These are phyloP conservation scores for Tetrahymena thermophila DNA, from an alignment of 73 alveolate genomes.

Conservation along the genomic window DNA sequence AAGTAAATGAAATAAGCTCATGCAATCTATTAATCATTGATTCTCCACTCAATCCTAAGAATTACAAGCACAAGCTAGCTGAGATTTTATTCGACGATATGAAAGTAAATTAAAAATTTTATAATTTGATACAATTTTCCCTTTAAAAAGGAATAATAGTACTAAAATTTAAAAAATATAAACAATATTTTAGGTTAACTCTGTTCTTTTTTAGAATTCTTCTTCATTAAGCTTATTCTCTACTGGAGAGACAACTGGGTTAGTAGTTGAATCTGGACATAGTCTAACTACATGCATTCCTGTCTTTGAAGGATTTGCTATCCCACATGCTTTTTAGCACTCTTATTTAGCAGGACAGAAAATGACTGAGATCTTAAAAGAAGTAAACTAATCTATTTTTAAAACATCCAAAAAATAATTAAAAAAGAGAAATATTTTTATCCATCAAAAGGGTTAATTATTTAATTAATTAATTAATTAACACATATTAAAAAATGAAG, in stretches of 20 bases:
- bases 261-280: conserved; percentile 38
- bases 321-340: conserved; percentile 26
- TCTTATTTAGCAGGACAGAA: conserved; percentile 16
- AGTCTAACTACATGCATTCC: conserved; percentile 34
- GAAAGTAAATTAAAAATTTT: not conserved
- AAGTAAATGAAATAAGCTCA: conserved; percentile 19
- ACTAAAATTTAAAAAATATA: not conserved
- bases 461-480: no score
- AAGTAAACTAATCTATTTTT: not conserved
- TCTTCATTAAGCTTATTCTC: conserved; percentile 27
- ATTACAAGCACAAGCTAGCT: conserved; percentile 23
- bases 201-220: conserved; percentile 28
- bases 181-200: not conserved
- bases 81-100: conserved; percentile 29
- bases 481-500: no score
- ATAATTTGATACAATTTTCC: not conserved
- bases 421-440: not conserved
- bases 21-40: conserved; percentile 26
- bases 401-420: no score
- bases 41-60: conserved; percentile 8
- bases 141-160: not conserved
- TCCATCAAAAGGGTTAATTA: no score
- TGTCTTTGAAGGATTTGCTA: conserved; percentile 36
- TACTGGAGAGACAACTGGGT: conserved; percentile 30
- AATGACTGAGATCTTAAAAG: conserved; percentile 2